phyloP scores from a whole-genome alignment of 2,329 filamentous ascomycete species.

The Fusarium keratoplasticum region DNA sequence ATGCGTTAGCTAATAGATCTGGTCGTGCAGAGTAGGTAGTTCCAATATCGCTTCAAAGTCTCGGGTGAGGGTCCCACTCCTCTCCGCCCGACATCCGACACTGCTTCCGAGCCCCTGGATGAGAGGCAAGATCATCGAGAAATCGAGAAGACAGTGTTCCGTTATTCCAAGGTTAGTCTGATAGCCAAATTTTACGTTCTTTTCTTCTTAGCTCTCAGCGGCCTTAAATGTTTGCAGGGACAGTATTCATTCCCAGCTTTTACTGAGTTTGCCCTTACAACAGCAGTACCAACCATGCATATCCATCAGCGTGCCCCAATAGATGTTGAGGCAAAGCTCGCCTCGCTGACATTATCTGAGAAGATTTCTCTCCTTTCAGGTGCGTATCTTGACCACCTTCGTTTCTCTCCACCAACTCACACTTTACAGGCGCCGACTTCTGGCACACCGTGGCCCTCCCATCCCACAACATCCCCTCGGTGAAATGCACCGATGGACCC shows the following conservation, averaged over 20 bases:
- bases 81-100: constrained; percentile 16
- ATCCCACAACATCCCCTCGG: background rate
- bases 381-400: rapidly evolving
- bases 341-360: constrained; percentile 16
- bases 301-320: constrained; percentile 15
- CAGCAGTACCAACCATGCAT: background rate
- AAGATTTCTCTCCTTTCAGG: constrained; percentile 24
- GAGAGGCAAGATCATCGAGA: background rate
- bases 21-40: background rate
- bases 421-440: constrained; percentile 1
- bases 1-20: background rate
- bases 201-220: background rate
- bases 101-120: background rate
- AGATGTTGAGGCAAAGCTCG: constrained; percentile 16
- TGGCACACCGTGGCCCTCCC: constrained; percentile 14
- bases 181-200: background rate
- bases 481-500: constrained; percentile 30
- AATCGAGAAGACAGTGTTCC: background rate
- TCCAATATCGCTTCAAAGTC: background rate
- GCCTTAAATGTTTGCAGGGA: background rate
- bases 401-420: background rate
- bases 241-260: background rate
- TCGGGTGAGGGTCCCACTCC: background rate
- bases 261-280: background rate
- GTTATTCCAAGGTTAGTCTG: background rate